These are phyloP conservation scores for Candida ponderosae DNA, from an alignment of 805 yeast genomes.

Conservation along the genomic window DNA sequence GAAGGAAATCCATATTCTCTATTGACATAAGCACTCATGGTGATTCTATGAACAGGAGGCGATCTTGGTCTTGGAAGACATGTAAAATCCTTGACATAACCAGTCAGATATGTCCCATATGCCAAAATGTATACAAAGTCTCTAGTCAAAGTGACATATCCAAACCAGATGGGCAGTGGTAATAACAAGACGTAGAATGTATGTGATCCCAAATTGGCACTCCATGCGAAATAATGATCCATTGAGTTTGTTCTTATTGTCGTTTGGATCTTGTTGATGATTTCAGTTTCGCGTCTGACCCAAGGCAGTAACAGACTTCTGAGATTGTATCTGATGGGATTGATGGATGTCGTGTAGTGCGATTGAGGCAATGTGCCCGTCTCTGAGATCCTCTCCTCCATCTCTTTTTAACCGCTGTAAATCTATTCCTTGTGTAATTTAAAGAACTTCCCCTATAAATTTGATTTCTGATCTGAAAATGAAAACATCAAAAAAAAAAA, in stretches of 20 bases:
- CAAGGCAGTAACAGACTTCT: conserved; percentile 48
- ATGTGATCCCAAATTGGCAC: conserved; percentile 88
- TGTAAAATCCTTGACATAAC: conserved; percentile 71
- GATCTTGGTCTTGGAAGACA: conserved; percentile 90
- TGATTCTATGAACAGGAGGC: conserved; percentile 86
- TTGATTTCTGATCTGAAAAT: too few relatives aligned
- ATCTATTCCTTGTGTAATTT: too few relatives aligned
- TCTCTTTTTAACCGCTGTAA: too few relatives aligned
- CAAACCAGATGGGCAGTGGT: conserved; percentile 83
- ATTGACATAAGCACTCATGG: conserved; percentile 85
- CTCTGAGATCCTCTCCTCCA: too few relatives aligned
- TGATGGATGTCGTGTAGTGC: conserved; percentile 55
- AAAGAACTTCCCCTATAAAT: too few relatives aligned
- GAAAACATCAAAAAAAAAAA: too few relatives aligned
- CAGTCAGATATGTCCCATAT: conserved; percentile 56
- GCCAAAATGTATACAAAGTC: conserved; percentile 64
- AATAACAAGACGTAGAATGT: conserved; percentile 87
- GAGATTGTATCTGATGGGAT: conserved; percentile 44
- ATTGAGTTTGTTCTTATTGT: conserved; percentile 36
- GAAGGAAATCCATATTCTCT: conserved; percentile 94
- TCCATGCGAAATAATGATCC: conserved; percentile 76
- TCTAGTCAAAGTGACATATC: conserved; percentile 46
- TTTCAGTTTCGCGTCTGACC: conserved; percentile 57
- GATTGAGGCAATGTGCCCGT: conserved; percentile 68
- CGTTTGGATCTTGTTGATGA: conserved; percentile 50